Base-by-base conservation (phyloP, 345 rosid species). In the Combretum micranthum region DNA sequence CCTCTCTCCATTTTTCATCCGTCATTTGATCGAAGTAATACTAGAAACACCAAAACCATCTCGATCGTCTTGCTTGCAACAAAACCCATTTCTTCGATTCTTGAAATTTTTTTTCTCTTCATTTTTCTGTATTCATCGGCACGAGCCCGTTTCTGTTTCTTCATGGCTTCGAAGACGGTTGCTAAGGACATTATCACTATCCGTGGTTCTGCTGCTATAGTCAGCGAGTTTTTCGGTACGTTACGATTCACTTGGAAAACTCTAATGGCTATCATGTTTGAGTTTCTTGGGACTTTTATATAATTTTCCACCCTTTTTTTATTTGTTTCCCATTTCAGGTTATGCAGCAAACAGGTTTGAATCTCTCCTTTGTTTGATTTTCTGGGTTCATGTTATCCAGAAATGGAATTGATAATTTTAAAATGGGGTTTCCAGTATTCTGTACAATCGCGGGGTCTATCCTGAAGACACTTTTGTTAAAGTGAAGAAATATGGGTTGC, bases 401-500 rank as follows among this genome's bases (percentile, higher is more conserved):
- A 13, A 4, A 45, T 12, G 42, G 16, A 1, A 21, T 45, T 37
- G 52, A 18, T 17, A 49, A 2, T 56, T 52, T 61, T 48, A 25
- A 22, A 69, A 20, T 42, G 51, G 21, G 60, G n/a, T 52, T 22
- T 44, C 37, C 63, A 93, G 96, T 81, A 85, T 89, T 49, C 76
- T 93, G n/a, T 93, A 87, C 72, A 89, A 93, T 72, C 84, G 99
- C 0, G 99, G 91, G 66, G 92, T 89, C 44, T 93, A 89, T 61
- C 97, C 99, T 0, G 99, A 89, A 67, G 99, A 89, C 71, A 85
- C 88, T 52, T 89, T 89, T 52, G 85, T 42, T 42, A 87, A 85
- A 77, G 97, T 93, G 80, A 93, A 93, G 85, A 93, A 93, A 60
- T 93, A 87, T 50, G 99, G 99, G 25, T 94, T 89, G 21, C 97